Conservation (phyloP, 2,329 filamentous ascomycete genomes). For the Trematosphaeria pertusa region DNA sequence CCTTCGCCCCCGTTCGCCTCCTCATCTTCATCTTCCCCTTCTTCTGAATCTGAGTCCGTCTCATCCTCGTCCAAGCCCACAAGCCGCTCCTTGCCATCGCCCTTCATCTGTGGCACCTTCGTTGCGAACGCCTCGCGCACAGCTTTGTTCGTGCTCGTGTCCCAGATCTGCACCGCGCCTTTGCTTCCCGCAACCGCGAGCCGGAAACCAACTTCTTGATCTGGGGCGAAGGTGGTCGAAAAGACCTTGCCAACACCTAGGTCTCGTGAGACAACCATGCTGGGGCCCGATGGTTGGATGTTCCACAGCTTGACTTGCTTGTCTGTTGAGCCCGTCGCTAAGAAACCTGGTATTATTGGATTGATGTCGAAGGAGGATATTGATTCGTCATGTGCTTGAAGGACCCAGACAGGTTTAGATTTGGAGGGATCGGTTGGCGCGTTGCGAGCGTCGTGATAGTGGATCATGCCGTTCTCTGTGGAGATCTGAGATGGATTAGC, state of each 20-base stretch:
- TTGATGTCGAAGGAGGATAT: conserved; percentile 95
- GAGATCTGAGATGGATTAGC: conserved; percentile 57
- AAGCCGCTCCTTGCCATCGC: conserved; percentile 74
- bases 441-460: conserved; percentile 87
- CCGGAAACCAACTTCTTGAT: conserved; percentile 88
- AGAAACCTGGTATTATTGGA: conserved; percentile 84
- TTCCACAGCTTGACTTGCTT: conserved; percentile 98
- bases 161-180: conserved; percentile 92
- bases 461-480: conserved; percentile 88
- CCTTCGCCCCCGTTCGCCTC: conserved; percentile 42
- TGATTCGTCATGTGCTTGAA: conserved; percentile 94
- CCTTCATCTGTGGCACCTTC: conserved; percentile 67
- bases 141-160: conserved; percentile 89
- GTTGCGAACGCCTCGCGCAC: conserved; percentile 84
- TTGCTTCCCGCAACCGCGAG: conserved; percentile 94
- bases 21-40: conserved; percentile 55
- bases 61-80: conserved; percentile 73
- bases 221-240: conserved; percentile 86
- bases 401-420: conserved; percentile 88
- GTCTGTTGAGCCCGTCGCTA: conserved; percentile 93
- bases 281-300: conserved; percentile 78
- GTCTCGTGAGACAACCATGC: conserved; percentile 89
- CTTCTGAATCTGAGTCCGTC: conserved; percentile 67
- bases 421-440: conserved; percentile 74
- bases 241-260: conserved; percentile 96